Conservation (phyloP, 1,139 yeast species). For the Geotrichum citri-aurantii region DNA sequence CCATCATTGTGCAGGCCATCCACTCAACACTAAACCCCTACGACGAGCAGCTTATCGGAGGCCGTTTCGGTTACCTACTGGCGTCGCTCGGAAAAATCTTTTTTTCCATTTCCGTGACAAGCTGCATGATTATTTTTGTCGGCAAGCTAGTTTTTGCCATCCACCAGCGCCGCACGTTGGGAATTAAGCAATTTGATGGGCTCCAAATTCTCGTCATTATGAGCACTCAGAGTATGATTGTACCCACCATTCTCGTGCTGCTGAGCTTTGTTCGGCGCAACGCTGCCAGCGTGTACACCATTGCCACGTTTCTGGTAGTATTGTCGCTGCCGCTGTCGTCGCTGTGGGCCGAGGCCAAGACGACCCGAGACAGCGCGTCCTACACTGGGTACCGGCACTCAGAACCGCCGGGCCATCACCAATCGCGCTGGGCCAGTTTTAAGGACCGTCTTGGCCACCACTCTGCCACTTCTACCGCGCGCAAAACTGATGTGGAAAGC, state of each 20-base stretch:
- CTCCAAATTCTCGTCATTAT: conserved; percentile 74
- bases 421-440: background rate
- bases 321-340: conserved; percentile 76
- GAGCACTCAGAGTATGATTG: conserved; percentile 73
- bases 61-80: conserved; percentile 13
- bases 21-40: conserved; percentile 6
- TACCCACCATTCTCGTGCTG: conserved; percentile 57
- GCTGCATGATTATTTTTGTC: conserved; percentile 55
- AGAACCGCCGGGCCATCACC: background rate
- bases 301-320: conserved; percentile 47
- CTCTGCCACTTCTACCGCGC: no score
- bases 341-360: conserved; percentile 61
- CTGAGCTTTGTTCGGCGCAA: conserved; percentile 24
- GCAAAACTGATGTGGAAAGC: background rate
- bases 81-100: conserved; percentile 41
- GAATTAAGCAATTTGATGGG: conserved; percentile 74
- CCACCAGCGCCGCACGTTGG: conserved; percentile 64
- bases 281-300: conserved; percentile 36
- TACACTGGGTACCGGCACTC: background rate
- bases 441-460: background rate
- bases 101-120: conserved; percentile 61
- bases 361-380: background rate
- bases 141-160: conserved; percentile 63
- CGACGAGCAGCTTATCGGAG: conserved; percentile 8
- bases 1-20: conserved; percentile 5